phyloP scores from a whole-genome alignment of 305 asterid genomes.

The Ajuga reptans region DNA sequence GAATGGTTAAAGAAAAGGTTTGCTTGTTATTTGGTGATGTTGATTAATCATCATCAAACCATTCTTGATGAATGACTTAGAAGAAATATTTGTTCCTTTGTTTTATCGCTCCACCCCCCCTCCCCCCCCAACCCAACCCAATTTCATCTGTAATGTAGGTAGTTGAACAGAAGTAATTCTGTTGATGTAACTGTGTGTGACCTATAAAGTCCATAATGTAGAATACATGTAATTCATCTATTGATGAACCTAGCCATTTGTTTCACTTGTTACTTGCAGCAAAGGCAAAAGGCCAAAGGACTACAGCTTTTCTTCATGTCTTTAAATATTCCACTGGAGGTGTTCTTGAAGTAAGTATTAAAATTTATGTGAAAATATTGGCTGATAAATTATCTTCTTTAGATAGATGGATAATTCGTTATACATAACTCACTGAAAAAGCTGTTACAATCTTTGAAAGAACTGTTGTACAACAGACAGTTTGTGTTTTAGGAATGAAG shows the following conservation, averaged over 20 bases:
- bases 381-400: neutral
- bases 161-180: neutral
- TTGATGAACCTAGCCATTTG: constrained; percentile 18
- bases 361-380: neutral
- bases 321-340: constrained; percentile 84
- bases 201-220: neutral
- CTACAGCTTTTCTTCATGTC: constrained; percentile 79
- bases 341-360: constrained; percentile 65
- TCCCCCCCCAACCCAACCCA: no score
- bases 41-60: constrained; percentile 2
- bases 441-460: neutral
- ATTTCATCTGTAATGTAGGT: no score
- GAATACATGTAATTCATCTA: neutral
- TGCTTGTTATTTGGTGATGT: neutral
- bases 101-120: neutral
- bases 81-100: neutral
- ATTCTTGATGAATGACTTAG: constrained; percentile 1
- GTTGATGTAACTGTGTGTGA: neutral
- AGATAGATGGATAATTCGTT: neutral
- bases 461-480: neutral
- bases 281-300: constrained; percentile 55
- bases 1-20: neutral
- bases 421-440: neutral
- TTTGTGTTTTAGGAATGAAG: neutral
- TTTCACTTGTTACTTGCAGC: constrained; percentile 42